Evolutionary conservation across 2,329 filamentous ascomycete genomes (phyloP).

Genomic region (Pyricularia sp.): DNA sequence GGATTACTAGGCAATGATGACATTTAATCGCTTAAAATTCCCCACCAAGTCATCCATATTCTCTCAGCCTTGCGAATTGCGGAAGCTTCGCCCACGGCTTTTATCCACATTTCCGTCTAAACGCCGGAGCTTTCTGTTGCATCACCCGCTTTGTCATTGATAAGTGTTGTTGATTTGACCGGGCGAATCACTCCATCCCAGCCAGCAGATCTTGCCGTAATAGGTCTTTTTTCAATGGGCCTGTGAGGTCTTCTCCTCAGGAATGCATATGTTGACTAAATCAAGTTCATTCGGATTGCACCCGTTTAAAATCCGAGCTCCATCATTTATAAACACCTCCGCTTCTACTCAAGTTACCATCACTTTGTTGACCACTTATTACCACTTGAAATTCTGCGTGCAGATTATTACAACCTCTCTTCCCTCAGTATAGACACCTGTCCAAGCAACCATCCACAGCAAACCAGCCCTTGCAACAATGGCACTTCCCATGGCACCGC

Average conservation of each 20-base stretch:
- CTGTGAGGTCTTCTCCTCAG: not conserved
- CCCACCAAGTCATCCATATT: too few relatives aligned
- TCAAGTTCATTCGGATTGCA: not conserved
- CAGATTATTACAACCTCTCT: not conserved
- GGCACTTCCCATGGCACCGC: slow-evolving; percentile 27
- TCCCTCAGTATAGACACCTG: not conserved
- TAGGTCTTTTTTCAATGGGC: not conserved
- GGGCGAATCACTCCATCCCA: not conserved
- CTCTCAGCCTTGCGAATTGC: too few relatives aligned
- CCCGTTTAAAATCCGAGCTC: not conserved
- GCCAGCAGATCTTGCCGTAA: not conserved
- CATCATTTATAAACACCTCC: not conserved
- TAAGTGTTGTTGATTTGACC: not conserved
- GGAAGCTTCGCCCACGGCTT: not conserved
- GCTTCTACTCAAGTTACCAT: not conserved
- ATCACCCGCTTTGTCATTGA: not conserved
- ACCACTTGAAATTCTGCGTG: not conserved
- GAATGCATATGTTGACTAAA: not conserved
- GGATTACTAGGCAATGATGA: too few relatives aligned
- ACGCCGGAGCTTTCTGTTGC: not conserved
- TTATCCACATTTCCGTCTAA: not conserved
- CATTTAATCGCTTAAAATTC: too few relatives aligned
- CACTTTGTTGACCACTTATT: not conserved
- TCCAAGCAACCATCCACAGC: not conserved
- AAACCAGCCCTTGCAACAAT: not conserved